Evolutionary conservation across 1,284 basidiomycete genomes (phyloP).

Genomic region (Trichosporon sp.): DNA sequence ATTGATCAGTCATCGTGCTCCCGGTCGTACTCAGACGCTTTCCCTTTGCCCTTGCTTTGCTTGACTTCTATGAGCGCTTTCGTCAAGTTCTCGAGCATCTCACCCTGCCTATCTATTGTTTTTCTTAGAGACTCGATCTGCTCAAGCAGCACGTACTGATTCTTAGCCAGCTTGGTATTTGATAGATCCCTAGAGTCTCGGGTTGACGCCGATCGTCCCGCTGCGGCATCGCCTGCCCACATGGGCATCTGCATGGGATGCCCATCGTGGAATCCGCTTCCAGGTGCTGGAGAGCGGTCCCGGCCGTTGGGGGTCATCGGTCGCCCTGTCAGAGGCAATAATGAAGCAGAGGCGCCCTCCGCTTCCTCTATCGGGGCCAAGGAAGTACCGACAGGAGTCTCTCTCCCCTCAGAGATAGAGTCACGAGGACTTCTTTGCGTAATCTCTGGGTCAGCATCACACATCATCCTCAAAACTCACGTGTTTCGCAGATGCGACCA

Average conservation of each 20-base stretch:
- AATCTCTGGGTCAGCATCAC: not conserved
- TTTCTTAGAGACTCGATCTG: slow-evolving; percentile 42
- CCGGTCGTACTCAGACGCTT: not conserved
- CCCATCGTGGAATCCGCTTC: not conserved
- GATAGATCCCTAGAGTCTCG: slow-evolving; percentile 32
- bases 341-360: not conserved
- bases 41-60: slow-evolving; percentile 3
- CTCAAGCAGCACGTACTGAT: slow-evolving; percentile 44
- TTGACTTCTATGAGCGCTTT: slow-evolving; percentile 6
- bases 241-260: slow-evolving; percentile 4
- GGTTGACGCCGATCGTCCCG: slow-evolving; percentile 3
- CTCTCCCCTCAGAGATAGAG: not conserved
- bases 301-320: not conserved
- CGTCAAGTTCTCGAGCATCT: slow-evolving; percentile 18
- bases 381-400: not conserved
- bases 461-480: not conserved
- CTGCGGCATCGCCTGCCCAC: slow-evolving; percentile 17
- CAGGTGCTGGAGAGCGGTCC: not conserved
- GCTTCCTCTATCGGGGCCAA: not conserved
- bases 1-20: not conserved
- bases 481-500: slow-evolving; percentile 37
- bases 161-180: slow-evolving; percentile 47
- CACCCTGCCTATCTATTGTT: slow-evolving; percentile 42
- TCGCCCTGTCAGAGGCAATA: not conserved
- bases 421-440: not conserved